A percentile compares a stretch with the other conserved stretches of the same genome.
These are phyloP conservation scores for Cytospora schulzeri DNA, from an alignment of 2,329 filamentous ascomycete species.

Conservation along the genomic window DNA sequence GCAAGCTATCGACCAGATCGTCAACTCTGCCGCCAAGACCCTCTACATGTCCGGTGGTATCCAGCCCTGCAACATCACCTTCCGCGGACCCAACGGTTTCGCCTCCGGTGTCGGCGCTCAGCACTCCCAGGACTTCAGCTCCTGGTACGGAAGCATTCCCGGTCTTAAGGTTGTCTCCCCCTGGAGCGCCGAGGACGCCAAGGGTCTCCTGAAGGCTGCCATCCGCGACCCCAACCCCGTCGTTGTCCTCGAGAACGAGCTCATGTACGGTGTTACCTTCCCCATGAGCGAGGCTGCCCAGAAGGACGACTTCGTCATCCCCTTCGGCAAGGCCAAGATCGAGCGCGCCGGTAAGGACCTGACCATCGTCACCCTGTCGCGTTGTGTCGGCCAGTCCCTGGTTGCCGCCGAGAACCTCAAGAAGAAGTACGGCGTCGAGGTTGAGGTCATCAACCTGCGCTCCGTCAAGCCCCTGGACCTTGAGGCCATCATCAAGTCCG, in stretches of 20 bases:
- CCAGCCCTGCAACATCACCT: slow-evolving; percentile 99
- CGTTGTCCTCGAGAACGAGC: slow-evolving; percentile 85
- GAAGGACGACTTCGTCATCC: slow-evolving; percentile 93
- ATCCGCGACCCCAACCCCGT: slow-evolving; percentile 99
- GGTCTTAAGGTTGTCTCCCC: slow-evolving; percentile 96
- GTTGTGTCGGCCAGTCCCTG: slow-evolving; percentile 91
- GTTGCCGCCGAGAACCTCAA: slow-evolving; percentile 88
- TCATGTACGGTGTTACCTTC: slow-evolving; percentile 91
- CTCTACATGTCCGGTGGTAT: slow-evolving; percentile 99
- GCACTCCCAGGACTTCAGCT: slow-evolving; percentile 98
- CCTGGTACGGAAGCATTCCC: slow-evolving; percentile 98
- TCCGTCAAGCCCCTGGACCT: slow-evolving; percentile 96
- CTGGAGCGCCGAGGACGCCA: slow-evolving; percentile 97
- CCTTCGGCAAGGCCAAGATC: slow-evolving; percentile 98
- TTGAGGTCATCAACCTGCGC: slow-evolving; percentile 96
- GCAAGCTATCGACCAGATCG: slow-evolving; percentile 99
- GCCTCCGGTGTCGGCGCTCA: slow-evolving; percentile 93
- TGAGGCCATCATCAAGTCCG: slow-evolving; percentile 90
- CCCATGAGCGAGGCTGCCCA: slow-evolving; percentile 97
- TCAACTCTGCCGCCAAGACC: slow-evolving; percentile 98
- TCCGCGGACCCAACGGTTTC: slow-evolving; percentile 98
- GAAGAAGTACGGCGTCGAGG: slow-evolving; percentile 94
- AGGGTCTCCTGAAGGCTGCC: slow-evolving; percentile 95
- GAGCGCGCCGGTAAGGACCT: slow-evolving; percentile 95
- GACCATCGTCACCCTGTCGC: slow-evolving; percentile 91